Base-by-base conservation (phyloP, 805 yeast species). In the Ogataea angusta region DNA sequence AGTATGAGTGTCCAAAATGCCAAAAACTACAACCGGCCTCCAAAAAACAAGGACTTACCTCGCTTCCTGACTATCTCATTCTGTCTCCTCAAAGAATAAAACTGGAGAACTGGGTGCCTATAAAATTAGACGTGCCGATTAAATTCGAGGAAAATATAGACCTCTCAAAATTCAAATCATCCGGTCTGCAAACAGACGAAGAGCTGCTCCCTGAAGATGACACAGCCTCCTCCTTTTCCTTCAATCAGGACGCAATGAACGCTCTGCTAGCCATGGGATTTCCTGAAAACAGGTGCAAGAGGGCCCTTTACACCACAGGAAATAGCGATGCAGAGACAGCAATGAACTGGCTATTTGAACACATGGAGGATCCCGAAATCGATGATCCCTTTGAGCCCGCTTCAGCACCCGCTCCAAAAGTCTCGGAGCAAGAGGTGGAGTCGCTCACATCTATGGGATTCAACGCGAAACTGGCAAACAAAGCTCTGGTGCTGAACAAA, bases 71-170 rank as follows among this genome's bases (percentile, higher is more conserved):
- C n/a, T 72, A 75, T 9, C 66, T 93, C 21, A 75, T 86, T 4
- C 67, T 87, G 1, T 82, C 81, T 46, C 85, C 88, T 3, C 82
- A 87, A 46, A 72, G 98, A 54, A 87, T 91, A 41, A 80, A 82
- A 47, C 64, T 95, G 26, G 85, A 81, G 31, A 87, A 88, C 55
- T 93, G 97, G 98, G 84, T 80, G 2, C 97, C 98, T 0, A 69
- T 77, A 0, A 93, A 93, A 59, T 71, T 85, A 1, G 83, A 80
- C 45, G 85, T 82, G 5, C 95, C 95, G 2, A 70, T 91, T 10
- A 62, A 36, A 48, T 78, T 56, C 57, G 64, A 71, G 41, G 56
- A 60, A 30, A 7, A 19, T 24, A 52, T 84, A 30, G 69, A 74
- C 44, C 46, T 91, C 2, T 60, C 68, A 2, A 45, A 51, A 1